Percentiles rank a stretch among this genome's conserved stretches.
Conservation (phyloP, 345 rosid species). For the Geranium rotundifolium region DNA sequence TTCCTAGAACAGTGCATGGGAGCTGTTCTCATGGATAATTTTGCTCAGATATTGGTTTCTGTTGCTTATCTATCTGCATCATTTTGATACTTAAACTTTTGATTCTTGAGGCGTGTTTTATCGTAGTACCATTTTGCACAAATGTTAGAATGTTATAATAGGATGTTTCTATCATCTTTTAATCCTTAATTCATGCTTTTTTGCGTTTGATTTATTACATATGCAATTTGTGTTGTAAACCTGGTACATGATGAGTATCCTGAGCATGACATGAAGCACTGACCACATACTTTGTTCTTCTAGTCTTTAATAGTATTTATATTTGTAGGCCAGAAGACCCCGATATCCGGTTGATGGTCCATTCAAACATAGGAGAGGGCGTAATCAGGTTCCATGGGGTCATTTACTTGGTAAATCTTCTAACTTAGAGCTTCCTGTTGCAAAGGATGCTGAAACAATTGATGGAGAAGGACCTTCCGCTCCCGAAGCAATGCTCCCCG, state of each 20-base stretch:
- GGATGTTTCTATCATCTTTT: too few species aligned
- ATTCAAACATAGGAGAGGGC: conserved; percentile 7
- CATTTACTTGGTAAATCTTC: conserved; percentile 10
- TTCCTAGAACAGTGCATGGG: too few species aligned
- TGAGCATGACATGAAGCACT: not conserved
- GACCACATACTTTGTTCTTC: conserved; percentile 7
- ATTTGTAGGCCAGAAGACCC: conserved; percentile 20
- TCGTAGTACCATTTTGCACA: not conserved
- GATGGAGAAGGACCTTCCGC: conserved; percentile 3
- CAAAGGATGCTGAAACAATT: not conserved
- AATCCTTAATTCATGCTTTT: too few species aligned
- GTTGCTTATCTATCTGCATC: too few species aligned
- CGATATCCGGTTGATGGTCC: conserved; percentile 4
- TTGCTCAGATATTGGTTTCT: too few species aligned
- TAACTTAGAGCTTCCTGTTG: conserved; percentile 9
- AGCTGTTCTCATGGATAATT: too few species aligned
- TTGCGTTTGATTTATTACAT: not conserved
- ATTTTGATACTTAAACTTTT: too few species aligned
- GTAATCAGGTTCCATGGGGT: conserved; percentile 6
- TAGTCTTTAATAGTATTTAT: conserved; percentile 5
- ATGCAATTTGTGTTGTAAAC: not conserved
- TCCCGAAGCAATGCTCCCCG: not conserved
- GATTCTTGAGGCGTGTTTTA: not conserved
- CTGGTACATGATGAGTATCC: not conserved
- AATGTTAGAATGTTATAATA: not conserved